Percentiles rank a stretch among this genome's conserved stretches.
Evolutionary conservation across 352 stramenopile species (phyloP).

Genomic region (Pythium guiyangense): DNA sequence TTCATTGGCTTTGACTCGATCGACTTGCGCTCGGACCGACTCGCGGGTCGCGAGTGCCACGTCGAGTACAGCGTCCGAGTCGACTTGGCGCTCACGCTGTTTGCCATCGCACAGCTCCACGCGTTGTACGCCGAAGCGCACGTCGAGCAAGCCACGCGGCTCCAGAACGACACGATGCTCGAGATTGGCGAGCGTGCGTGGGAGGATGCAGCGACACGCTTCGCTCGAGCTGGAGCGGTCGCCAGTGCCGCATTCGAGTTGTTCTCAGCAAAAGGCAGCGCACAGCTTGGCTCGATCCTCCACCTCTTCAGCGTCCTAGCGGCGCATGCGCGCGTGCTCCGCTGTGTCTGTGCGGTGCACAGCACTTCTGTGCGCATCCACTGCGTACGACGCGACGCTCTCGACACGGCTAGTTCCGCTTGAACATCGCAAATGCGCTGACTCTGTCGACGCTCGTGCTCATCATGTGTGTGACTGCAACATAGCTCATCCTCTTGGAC

Average conservation of each 20-base stretch:
- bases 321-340: constrained; percentile 5
- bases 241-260: constrained; percentile 2
- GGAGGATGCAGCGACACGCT: constrained; percentile 21
- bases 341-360: constrained; percentile 21
- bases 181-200: constrained; percentile 28
- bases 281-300: constrained; percentile 1
- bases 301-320: constrained; percentile 12
- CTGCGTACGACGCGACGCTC: constrained; percentile 2
- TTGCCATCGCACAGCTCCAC: constrained; percentile 31
- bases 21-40: constrained; percentile 27
- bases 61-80: constrained; percentile 22
- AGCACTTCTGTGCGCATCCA: constrained; percentile 16
- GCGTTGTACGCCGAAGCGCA: constrained; percentile 27
- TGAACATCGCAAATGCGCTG: not conserved
- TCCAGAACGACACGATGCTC: constrained; percentile 11
- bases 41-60: constrained; percentile 22
- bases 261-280: not conserved
- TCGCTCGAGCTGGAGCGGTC: constrained; percentile 15
- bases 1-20: constrained; percentile 40
- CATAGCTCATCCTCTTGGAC: constrained; percentile 35
- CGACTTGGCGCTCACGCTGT: constrained; percentile 29
- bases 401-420: too few relatives aligned
- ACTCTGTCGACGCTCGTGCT: not conserved
- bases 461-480: not conserved
- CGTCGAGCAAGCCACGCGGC: constrained; percentile 8